These are phyloP conservation scores for Diaporthe ampelina DNA, from an alignment of 2,329 filamentous ascomycete genomes.

Conservation along the genomic window DNA sequence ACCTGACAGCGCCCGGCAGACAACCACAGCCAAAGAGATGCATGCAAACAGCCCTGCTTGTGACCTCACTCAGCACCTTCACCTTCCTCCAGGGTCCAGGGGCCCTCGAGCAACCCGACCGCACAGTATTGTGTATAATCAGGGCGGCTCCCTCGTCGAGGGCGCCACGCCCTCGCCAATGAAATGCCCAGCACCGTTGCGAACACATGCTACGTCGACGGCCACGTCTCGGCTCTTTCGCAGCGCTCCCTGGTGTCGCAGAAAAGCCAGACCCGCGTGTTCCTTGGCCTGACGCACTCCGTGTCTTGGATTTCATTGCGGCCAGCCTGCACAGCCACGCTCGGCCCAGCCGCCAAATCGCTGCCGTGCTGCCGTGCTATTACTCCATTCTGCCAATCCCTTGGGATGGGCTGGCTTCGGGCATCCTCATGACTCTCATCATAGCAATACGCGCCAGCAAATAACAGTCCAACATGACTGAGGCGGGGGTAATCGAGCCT, in stretches of 20 bases:
- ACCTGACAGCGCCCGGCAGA: neutral
- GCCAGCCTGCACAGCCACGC: constrained; percentile 41
- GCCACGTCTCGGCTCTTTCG: neutral
- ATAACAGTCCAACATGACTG: constrained; percentile 20
- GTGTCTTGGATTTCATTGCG: constrained; percentile 38
- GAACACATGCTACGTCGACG: neutral
- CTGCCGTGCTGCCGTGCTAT: constrained; percentile 6
- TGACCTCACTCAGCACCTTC: no score
- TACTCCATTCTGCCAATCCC: constrained; percentile 10
- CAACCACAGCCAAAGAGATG: constrained; percentile 28
- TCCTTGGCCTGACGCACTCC: constrained; percentile 34
- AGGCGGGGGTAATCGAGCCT: neutral
- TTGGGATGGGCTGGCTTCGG: constrained; percentile 4
- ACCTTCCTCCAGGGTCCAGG: no score
- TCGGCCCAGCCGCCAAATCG: constrained; percentile 35
- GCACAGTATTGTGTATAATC: neutral
- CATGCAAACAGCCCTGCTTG: neutral
- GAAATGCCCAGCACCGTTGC: constrained; percentile 25
- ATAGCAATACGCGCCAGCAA: constrained; percentile 15
- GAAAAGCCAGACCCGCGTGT: constrained; percentile 26
- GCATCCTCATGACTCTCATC: constrained; percentile 35
- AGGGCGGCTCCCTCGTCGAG: constrained; percentile 27
- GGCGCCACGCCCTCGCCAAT: constrained; percentile 35
- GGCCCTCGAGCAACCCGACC: neutral
- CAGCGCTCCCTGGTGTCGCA: constrained; percentile 22